Percentiles rank a stretch among this genome's conserved stretches.
phyloP scores from a whole-genome alignment of 1,139 yeast genomes.

The Taphrina pruni region DNA sequence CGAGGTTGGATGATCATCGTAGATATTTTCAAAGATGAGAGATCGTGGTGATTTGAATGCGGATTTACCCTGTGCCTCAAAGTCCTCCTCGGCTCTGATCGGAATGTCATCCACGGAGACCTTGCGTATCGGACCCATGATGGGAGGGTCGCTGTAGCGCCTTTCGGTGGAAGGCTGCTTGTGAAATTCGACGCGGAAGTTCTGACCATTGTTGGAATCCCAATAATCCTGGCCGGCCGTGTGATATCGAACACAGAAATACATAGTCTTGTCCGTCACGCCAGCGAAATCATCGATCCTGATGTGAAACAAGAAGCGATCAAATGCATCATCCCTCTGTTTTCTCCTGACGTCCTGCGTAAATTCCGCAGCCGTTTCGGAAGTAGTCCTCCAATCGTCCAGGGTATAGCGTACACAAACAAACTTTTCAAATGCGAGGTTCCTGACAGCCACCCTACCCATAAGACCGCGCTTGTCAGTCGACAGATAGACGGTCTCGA shows the following conservation, averaged over 20 bases:
- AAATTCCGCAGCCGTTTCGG: constrained; percentile 70
- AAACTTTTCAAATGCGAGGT: constrained; percentile 67
- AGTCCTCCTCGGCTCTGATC: constrained; percentile 11
- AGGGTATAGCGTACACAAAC: constrained; percentile 69
- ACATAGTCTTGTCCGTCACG: constrained; percentile 52
- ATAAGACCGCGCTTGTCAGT: constrained; percentile 63
- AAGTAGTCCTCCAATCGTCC: constrained; percentile 74
- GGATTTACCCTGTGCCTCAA: constrained; percentile 5
- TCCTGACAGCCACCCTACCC: constrained; percentile 77
- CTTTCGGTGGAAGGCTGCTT: constrained; percentile 14
- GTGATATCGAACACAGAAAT: constrained; percentile 66
- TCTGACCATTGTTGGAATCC: constrained; percentile 72
- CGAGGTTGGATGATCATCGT: constrained; percentile 29
- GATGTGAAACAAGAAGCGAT: constrained; percentile 58
- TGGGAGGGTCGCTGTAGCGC: constrained; percentile 33
- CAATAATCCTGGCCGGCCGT: constrained; percentile 64
- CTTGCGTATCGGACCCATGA: constrained; percentile 8
- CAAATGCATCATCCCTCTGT: constrained; percentile 51
- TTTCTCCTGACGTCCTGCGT: constrained; percentile 62
- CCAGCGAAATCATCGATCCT: constrained; percentile 53
- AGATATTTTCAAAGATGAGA: constrained; percentile 37
- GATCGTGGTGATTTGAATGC: constrained; percentile 34
- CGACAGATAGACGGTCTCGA: constrained; percentile 69
- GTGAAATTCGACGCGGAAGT: constrained; percentile 63
- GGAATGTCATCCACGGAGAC: constrained; percentile 34